Evolutionary conservation across 495 filamentous ascomycete genomes (phyloP).

Genomic region (Penicillium waksmanii): DNA sequence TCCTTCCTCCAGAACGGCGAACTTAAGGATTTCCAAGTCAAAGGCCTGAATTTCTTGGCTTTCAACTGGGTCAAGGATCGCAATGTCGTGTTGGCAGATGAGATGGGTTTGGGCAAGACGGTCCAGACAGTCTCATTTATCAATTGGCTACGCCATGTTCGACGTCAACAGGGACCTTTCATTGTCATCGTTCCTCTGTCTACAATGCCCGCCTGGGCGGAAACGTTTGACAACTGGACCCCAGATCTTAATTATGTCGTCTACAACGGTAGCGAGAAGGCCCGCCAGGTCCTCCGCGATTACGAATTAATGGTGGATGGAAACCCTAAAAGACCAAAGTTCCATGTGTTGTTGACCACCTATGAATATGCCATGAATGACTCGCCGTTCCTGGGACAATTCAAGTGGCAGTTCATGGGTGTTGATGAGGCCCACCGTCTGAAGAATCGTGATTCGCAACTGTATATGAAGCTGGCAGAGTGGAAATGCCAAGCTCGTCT

Average conservation of each 20-base stretch:
- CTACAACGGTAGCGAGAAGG: conserved; percentile 84
- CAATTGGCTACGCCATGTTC: conserved; percentile 94
- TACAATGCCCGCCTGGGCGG: conserved; percentile 96
- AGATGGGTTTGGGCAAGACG: conserved; percentile 98
- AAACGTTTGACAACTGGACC: conserved; percentile 96
- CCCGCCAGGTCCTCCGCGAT: conserved; percentile 80
- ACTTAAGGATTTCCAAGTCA: conserved; percentile 91
- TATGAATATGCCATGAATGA: conserved; percentile 93
- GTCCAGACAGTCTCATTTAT: conserved; percentile 97
- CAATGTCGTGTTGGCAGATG: conserved; percentile 95
- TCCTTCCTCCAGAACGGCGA: conserved; percentile 82
- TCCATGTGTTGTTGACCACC: conserved; percentile 92
- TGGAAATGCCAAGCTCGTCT: conserved; percentile 85
- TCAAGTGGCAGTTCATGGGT: conserved; percentile 98
- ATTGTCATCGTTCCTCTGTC: conserved; percentile 93
- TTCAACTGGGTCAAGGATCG: conserved; percentile 90
- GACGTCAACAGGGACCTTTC: conserved; percentile 90
- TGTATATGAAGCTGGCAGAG: conserved; percentile 81
- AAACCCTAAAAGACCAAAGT: conserved; percentile 82
- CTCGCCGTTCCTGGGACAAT: conserved; percentile 72
- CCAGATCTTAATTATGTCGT: conserved; percentile 97
- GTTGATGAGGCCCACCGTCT: conserved; percentile 96
- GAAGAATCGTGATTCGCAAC: conserved; percentile 92
- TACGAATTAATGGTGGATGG: conserved; percentile 85
- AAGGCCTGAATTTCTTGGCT: conserved; percentile 90